Conservation (phyloP, 352 stramenopile species). For the Globisporangium sylvaticum region DNA sequence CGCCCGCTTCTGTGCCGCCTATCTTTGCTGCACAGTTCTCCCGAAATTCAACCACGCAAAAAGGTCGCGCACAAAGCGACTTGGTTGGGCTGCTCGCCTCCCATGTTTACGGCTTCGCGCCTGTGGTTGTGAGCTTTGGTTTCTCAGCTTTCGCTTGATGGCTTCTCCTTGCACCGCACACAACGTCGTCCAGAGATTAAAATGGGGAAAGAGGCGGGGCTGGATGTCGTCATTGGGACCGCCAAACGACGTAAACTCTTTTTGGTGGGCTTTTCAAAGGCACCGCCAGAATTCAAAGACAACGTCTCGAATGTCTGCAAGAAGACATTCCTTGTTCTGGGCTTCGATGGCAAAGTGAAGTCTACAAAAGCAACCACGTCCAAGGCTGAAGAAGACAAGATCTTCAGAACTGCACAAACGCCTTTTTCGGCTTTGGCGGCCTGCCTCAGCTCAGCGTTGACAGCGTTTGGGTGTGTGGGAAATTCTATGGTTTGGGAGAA, state of each 20-base stretch:
- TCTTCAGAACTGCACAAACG: not conserved
- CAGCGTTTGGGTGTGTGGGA: no score
- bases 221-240: not conserved
- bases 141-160: not conserved
- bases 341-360: no score
- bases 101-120: not conserved
- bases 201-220: not conserved
- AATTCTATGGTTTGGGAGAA: not conserved
- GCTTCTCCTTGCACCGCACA: not conserved
- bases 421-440: not conserved
- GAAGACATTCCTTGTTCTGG: no score
- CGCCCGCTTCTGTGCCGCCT: not conserved
- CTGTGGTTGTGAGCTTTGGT: no score
- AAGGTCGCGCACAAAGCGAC: not conserved
- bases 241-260: not conserved
- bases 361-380: no score
- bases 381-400: no score
- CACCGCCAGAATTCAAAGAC: not conserved
- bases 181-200: not conserved
- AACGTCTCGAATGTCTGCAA: no score
- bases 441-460: not conserved
- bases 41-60: conserved; percentile 2
- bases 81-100: not conserved
- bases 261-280: not conserved
- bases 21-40: not conserved